Evolutionary conservation across 2,329 filamentous ascomycete species (phyloP).

Genomic region (Ceratocystis huliohia): DNA sequence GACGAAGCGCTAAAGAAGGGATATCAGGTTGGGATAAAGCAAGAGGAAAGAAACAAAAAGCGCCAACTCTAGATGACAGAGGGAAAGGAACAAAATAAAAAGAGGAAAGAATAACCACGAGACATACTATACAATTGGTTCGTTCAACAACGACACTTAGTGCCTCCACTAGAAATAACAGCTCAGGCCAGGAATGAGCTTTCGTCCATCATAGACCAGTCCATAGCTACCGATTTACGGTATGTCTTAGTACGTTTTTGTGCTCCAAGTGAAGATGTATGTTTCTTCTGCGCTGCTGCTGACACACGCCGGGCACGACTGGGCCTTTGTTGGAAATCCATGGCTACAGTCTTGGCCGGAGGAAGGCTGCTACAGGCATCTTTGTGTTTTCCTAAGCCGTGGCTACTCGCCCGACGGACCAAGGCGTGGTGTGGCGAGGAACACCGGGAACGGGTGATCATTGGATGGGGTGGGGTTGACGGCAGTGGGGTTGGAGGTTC

Average conservation of each 20-base stretch:
- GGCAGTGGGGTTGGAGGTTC: not conserved
- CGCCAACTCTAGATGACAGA: too few relatives aligned
- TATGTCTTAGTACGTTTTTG: not conserved
- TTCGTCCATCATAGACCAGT: constrained; percentile 10
- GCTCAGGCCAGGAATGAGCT: constrained; percentile 10
- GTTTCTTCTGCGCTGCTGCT: not conserved
- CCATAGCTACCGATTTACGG: not conserved
- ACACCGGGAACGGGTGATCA: constrained; percentile 9
- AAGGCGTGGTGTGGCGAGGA: constrained; percentile 4
- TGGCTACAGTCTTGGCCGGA: not conserved
- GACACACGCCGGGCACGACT: not conserved
- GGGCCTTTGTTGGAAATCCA: not conserved
- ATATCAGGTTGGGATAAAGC: too few relatives aligned
- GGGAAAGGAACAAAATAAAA: too few relatives aligned
- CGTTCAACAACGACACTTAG: not conserved
- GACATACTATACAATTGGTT: not conserved
- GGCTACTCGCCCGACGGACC: not conserved
- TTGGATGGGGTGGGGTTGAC: not conserved
- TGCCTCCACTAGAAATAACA: not conserved
- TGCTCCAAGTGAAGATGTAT: not conserved
- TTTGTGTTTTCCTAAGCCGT: not conserved
- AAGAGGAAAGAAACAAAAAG: too few relatives aligned
- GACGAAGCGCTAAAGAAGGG: too few relatives aligned
- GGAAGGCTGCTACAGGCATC: not conserved
- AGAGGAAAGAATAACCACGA: not conserved